Conservation (phyloP, 1,284 basidiomycete genomes). For the Ceratorhiza oryzae-sativae region DNA sequence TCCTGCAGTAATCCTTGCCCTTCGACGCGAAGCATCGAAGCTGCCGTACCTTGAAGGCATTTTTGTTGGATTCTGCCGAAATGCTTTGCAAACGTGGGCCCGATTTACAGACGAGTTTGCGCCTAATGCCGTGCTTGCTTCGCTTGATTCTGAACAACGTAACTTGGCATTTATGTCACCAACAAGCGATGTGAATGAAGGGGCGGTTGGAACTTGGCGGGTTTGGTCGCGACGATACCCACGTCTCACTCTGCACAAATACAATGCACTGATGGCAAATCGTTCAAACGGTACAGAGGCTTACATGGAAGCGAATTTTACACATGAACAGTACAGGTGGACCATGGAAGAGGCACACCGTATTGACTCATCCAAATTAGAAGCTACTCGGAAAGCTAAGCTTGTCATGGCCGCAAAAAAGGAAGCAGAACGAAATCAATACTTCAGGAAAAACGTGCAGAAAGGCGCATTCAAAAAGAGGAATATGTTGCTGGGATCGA, state of each 20-base stretch:
- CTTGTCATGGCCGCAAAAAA: neutral
- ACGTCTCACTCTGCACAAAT: constrained; percentile 6
- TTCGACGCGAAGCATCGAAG: constrained; percentile 29
- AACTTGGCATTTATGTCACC: constrained; percentile 48
- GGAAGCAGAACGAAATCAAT: neutral
- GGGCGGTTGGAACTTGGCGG: constrained; percentile 46
- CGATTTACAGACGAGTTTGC: constrained; percentile 45
- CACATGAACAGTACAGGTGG: constrained; percentile 13
- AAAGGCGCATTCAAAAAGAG: constrained; percentile 1
- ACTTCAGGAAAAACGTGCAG: constrained; percentile 1
- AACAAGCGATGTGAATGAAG: constrained; percentile 53
- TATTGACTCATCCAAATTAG: constrained; percentile 13
- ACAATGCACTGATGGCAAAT: constrained; percentile 25
- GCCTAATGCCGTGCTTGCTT: constrained; percentile 39
- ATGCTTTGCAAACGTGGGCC: constrained; percentile 49
- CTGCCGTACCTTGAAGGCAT: constrained; percentile 46
- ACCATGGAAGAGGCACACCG: neutral
- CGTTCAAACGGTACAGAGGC: constrained; percentile 3
- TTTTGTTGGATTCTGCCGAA: constrained; percentile 47
- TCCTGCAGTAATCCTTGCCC: constrained; percentile 41
- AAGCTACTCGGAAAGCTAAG: neutral
- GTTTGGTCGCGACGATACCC: constrained; percentile 25
- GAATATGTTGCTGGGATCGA: constrained; percentile 2
- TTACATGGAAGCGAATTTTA: constrained; percentile 23
- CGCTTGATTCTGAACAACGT: constrained; percentile 45